Evolutionary conservation across 108 stramenopile genomes (phyloP), one percentile per base, ranked within the genome.

Genomic region (Cyclotella kingstonii): DNA sequence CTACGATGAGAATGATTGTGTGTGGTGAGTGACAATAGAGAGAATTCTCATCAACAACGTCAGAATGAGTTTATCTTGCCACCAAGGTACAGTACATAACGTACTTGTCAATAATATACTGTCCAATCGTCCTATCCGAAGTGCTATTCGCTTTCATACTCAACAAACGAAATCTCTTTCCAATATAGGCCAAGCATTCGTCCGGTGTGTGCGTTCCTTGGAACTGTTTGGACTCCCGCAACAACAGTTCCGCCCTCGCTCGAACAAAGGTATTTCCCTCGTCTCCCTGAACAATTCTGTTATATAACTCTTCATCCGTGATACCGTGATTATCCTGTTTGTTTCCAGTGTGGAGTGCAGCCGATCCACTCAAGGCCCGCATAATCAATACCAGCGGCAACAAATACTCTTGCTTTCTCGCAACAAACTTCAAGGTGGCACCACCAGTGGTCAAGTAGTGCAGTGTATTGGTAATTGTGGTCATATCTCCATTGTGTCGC

Each of bases 371-470:
- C 41, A 97, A 61, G 6, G 97, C 96, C 35, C 95, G 87, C 33
- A 97, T 56, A 8, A 99, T 55, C 26, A 98, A 42, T 53, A 97
- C 82, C 36, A 82, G 87, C 3, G 99, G 97, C 18, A 99, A 70
- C 27, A 99, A 66, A 70, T 96, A 96, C 73, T 98, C 97, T 56
- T 95, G 93, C 63, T 97, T 97, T 33, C 90, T 54, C 3, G 89
- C 85, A 1, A 81, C 72, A 64, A 98, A 94, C 40, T 91, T 89
- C 27, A 99, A 53, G 8, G 78, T 93, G n/a, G 91, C 93, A n/a
- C 88, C 91, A 15, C 98, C 98, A 12, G 91, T 94, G 5, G 89
- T 86, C 26, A 98, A 63, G 70, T 98, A 97, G 68, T 99, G 98
- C 22, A 98, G 53, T 1, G 97, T 98, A 41, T 96, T 93, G 26